Base-by-base conservation (phyloP, 768 basidiomycete genomes). In the Dacryopinax spathularia region DNA sequence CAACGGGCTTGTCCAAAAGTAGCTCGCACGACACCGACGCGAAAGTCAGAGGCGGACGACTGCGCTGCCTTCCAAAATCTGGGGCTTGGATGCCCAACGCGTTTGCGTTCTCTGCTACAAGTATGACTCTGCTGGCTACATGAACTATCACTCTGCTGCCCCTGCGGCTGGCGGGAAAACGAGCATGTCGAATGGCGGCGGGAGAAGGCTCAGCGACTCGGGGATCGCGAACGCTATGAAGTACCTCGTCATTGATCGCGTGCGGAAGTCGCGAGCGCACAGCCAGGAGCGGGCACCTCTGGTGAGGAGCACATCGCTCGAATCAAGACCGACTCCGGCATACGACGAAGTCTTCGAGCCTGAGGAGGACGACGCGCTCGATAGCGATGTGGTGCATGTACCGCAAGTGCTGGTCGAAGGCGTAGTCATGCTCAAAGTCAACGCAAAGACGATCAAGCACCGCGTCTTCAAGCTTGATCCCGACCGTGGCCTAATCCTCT, bases 371-470 rank as follows among this genome's bases (percentile, higher is more conserved):
- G 48, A 29, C 31, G 48, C 5, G 10, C n/a, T 37, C 13, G 48
- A 56, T 29, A 56, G 12, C 13, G 48, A 56, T 13, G 48, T 27
- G 13, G 48, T 56, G 29, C 48, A 56, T 31, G 48, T 56, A 20
- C 48, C 48, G 13, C 6, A 25, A 29, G 15, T 20, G 5, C 29
- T 64, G 59, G 59, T 34, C 39, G 34, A 78, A 6, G 89, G 89
- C 43, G 82, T 81, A 0, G 79, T 81, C 0, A 87, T 95, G 85
- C 84, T 84, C 66, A 96, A 95, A 70, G 85, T 94, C 16, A 86
- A 89, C 1, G 80, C 81, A 29, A 88, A 85, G 75, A 87, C 85
- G 68, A 81, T 86, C 71, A 89, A 89, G 72, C 82, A 78, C 48
- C 79, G 84, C 34, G 68, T 85, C 2, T 87, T 93, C 72, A 79